Conservation (phyloP, 1,139 yeast species). For the Komagataea norvegica region DNA sequence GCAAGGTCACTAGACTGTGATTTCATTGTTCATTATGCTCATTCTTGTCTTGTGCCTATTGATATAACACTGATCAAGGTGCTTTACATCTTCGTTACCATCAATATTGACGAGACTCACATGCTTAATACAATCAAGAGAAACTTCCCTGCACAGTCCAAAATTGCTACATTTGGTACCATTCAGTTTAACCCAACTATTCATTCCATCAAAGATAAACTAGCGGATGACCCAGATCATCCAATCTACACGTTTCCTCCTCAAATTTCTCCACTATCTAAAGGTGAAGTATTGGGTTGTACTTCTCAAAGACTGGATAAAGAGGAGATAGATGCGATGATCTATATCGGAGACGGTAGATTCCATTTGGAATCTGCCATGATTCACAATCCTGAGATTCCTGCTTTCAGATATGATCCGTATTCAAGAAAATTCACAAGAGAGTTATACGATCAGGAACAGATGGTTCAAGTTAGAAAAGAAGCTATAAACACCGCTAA, state of each 20-base stretch:
- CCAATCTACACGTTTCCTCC: conserved; percentile 73
- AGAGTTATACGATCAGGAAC: conserved; percentile 83
- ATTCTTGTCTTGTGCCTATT: conserved; percentile 93
- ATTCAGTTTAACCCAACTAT: conserved; percentile 95
- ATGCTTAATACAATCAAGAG: conserved; percentile 67
- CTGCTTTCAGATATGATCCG: conserved; percentile 93
- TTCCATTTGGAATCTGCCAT: conserved; percentile 93
- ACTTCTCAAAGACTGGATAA: conserved; percentile 78
- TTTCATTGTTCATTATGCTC: conserved; percentile 94
- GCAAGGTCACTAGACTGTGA: conserved; percentile 93
- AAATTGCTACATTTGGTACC: conserved; percentile 84
- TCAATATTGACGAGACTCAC: conserved; percentile 80
- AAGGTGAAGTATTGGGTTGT: conserved; percentile 96
- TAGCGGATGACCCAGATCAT: conserved; percentile 43
- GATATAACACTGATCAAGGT: conserved; percentile 89
- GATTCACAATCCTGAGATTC: conserved; percentile 93
- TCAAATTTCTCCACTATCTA: conserved; percentile 87
- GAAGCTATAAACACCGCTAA: conserved; percentile 64
- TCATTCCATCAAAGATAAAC: conserved; percentile 65
- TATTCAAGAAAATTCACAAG: conserved; percentile 85
- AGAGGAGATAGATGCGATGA: conserved; percentile 66
- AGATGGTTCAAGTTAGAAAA: conserved; percentile 67
- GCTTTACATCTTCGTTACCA: conserved; percentile 91
- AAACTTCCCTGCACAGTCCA: conserved; percentile 60
- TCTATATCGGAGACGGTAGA: conserved; percentile 94